Conservation (phyloP, 768 basidiomycete species). For the Termitomyces eurrhizus region DNA sequence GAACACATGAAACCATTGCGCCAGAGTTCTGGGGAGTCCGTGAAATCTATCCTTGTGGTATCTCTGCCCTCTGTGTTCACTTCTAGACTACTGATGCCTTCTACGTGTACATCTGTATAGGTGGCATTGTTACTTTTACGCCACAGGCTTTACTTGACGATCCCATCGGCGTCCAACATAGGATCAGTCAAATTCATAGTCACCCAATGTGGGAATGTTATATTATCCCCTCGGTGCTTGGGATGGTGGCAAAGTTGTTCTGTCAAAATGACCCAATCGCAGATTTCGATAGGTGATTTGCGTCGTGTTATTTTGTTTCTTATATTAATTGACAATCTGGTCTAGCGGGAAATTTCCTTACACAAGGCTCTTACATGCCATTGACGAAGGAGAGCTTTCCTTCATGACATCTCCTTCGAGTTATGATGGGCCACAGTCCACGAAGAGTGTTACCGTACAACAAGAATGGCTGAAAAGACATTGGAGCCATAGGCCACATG, state of each 20-base stretch:
- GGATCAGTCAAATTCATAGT: slow-evolving; percentile 46
- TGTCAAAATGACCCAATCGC: slow-evolving; percentile 37
- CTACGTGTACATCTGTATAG: slow-evolving; percentile 29
- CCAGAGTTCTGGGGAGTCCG: slow-evolving; percentile 55
- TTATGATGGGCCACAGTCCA: slow-evolving; percentile 17
- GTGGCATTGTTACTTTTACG: slow-evolving; percentile 72
- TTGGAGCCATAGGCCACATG: slow-evolving; percentile 24
- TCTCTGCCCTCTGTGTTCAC: background rate
- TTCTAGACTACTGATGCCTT: background rate
- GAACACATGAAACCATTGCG: slow-evolving; percentile 52
- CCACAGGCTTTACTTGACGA: slow-evolving; percentile 55
- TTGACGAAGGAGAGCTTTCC: slow-evolving; percentile 56
- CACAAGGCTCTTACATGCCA: slow-evolving; percentile 39
- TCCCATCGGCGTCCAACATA: slow-evolving; percentile 41
- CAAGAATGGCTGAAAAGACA: slow-evolving; percentile 38
- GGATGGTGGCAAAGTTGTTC: slow-evolving; percentile 42
- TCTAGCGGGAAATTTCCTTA: slow-evolving; percentile 37
- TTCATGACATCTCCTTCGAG: slow-evolving; percentile 45
- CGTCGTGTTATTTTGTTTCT: background rate
- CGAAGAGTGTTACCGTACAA: slow-evolving; percentile 15
- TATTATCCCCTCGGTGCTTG: slow-evolving; percentile 61
- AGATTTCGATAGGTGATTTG: slow-evolving; percentile 36
- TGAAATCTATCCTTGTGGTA: slow-evolving; percentile 68
- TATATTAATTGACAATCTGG: background rate
- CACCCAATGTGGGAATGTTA: slow-evolving; percentile 72